These are phyloP conservation scores for Exophiala dermatitidis DNA, from an alignment of 2,329 filamentous ascomycete genomes.

Conservation along the genomic window DNA sequence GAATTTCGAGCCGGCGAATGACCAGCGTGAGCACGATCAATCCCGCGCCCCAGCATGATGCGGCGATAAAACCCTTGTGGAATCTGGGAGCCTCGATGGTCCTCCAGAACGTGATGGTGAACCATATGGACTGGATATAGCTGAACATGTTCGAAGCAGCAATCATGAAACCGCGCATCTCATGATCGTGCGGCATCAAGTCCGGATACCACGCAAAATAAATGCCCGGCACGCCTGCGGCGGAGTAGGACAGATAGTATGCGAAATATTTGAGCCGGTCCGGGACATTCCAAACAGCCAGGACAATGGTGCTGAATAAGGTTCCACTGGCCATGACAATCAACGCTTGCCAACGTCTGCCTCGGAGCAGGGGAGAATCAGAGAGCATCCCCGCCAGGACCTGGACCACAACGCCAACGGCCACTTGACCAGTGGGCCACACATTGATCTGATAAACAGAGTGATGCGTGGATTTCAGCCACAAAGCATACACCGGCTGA, in stretches of 20 bases:
- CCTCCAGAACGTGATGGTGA: constrained; percentile 12
- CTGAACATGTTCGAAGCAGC: constrained; percentile 17
- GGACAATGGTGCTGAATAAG: constrained; percentile 28
- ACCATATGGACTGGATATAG: constrained; percentile 17
- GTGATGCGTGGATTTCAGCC: constrained; percentile 36
- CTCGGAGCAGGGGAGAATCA: constrained; percentile 15
- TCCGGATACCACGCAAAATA: constrained; percentile 17
- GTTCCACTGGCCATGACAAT: constrained; percentile 33
- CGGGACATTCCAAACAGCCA: constrained; percentile 30
- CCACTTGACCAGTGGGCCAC: constrained; percentile 41
- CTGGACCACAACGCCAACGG: constrained; percentile 36
- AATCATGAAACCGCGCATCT: constrained; percentile 18
- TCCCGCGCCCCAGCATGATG: background rate
- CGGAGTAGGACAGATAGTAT: constrained; percentile 10
- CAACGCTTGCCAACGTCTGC: constrained; percentile 10
- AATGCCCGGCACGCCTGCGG: constrained; percentile 12
- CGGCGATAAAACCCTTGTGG: background rate
- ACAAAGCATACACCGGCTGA: constrained; percentile 39
- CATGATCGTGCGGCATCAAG: constrained; percentile 17
- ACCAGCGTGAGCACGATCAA: constrained; percentile 1
- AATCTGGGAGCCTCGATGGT: constrained; percentile 7
- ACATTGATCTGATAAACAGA: constrained; percentile 40
- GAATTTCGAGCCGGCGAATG: background rate
- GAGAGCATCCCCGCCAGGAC: constrained; percentile 17
- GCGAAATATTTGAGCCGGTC: constrained; percentile 17